Evolutionary conservation across 805 yeast genomes (phyloP).

Genomic region (Cyberlindnera bimundalis): DNA sequence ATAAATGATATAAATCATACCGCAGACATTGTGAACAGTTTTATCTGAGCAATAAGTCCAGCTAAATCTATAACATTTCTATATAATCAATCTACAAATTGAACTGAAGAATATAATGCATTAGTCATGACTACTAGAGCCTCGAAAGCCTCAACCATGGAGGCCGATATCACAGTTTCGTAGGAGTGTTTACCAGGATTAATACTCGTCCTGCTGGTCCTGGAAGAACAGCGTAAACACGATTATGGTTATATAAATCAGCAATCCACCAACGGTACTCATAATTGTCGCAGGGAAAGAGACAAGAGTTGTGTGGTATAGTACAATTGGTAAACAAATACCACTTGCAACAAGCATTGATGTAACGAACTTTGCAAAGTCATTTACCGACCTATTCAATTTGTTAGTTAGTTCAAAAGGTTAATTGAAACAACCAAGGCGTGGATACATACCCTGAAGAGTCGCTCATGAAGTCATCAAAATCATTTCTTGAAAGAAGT

Average conservation of each 20-base stretch:
- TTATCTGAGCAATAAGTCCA: too few relatives aligned
- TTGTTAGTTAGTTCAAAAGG: not conserved
- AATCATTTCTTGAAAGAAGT: conserved; percentile 44
- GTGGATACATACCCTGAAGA: conserved; percentile 34
- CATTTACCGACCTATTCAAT: conserved; percentile 44
- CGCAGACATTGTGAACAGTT: too few relatives aligned
- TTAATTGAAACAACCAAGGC: not conserved
- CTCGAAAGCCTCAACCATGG: not conserved
- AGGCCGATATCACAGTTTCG: not conserved
- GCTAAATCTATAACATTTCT: too few relatives aligned
- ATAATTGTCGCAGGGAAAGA: conserved; percentile 67
- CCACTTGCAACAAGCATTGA: conserved; percentile 78
- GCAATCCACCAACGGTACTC: conserved; percentile 79
- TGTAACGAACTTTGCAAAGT: conserved; percentile 74
- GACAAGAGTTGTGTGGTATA: conserved; percentile 72
- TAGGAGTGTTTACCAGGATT: not conserved
- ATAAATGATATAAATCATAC: too few relatives aligned
- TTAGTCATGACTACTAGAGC: not conserved
- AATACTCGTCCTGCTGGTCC: conserved; percentile 38
- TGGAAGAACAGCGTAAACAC: conserved; percentile 77
- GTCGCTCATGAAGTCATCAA: conserved; percentile 61
- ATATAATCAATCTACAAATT: not conserved
- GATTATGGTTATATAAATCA: conserved; percentile 80
- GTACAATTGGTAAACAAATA: conserved; percentile 66
- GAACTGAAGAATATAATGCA: not conserved